A percentile compares a stretch with the other conserved stretches of the same genome.
phyloP scores from a whole-genome alignment of 2,329 filamentous ascomycete genomes.

The Epichloe typhina region DNA sequence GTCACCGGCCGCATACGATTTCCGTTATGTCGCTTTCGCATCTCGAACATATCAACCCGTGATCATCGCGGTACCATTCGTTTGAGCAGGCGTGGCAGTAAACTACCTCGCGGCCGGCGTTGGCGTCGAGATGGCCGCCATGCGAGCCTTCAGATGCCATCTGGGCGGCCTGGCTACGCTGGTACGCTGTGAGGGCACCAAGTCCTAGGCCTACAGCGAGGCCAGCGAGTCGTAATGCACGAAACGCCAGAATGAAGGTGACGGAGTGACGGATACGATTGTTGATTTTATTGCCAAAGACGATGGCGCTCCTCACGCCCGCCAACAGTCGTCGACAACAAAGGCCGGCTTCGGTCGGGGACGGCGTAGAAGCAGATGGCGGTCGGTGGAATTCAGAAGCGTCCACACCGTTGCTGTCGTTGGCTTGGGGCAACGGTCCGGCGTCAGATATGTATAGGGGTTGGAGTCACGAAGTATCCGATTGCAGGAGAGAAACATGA shows the following conservation, averaged over 20 bases:
- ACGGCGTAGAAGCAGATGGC: neutral
- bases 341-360: neutral
- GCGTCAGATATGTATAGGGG: neutral
- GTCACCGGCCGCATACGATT: constrained; percentile 49
- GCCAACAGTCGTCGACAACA: neutral
- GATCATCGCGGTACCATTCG: constrained; percentile 67
- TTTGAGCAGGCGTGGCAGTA: constrained; percentile 72
- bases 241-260: constrained; percentile 37
- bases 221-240: constrained; percentile 39
- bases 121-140: constrained; percentile 34
- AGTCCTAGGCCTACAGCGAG: constrained; percentile 46
- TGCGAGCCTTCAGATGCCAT: constrained; percentile 21
- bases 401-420: neutral
- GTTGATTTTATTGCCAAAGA: neutral
- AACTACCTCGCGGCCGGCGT: constrained; percentile 53
- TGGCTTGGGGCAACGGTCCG: neutral
- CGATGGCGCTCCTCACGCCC: neutral
- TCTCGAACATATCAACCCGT: constrained; percentile 57
- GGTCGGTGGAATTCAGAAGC: neutral
- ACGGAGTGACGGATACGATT: neutral
- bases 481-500: neutral
- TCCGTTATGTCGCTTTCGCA: constrained; percentile 73
- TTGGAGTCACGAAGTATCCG: neutral
- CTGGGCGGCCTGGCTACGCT: constrained; percentile 28
- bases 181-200: constrained; percentile 41